Conservation (phyloP, 2,329 filamentous ascomycete species). For the Dactylellina parvicollis region DNA sequence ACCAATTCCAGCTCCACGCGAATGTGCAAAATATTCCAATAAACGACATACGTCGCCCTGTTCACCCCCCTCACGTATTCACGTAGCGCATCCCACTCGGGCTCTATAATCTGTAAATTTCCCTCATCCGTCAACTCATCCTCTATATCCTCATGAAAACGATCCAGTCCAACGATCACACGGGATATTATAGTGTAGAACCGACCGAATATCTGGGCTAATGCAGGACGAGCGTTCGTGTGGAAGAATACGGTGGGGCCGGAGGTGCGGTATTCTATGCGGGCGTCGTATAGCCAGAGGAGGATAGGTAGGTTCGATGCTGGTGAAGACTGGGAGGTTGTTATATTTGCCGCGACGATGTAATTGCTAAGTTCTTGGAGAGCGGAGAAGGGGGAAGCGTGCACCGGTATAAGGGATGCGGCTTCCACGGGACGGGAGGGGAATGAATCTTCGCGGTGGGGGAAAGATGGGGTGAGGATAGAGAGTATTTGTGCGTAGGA, state of each 20-base stretch:
- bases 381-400: background rate
- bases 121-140: background rate
- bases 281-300: constrained; percentile 5
- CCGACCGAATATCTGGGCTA: constrained; percentile 9
- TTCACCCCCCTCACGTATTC: background rate
- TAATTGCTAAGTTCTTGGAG: constrained; percentile 26
- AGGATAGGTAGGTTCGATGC: background rate
- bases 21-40: constrained; percentile 10
- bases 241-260: background rate
- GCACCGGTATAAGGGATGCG: background rate
- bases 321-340: too few relatives aligned
- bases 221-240: background rate
- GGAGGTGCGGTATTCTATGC: background rate
- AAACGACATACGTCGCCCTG: constrained; percentile 1
- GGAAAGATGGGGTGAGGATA: background rate
- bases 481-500: background rate
- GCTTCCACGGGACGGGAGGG: background rate
- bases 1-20: background rate
- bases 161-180: too few relatives aligned
- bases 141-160: background rate
- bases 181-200: background rate
- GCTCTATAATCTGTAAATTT: background rate
- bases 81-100: background rate
- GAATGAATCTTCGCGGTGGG: constrained; percentile 2
- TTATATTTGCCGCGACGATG: background rate